Conservation (phyloP, 2,329 filamentous ascomycete genomes). For the Penicillium sp. region DNA sequence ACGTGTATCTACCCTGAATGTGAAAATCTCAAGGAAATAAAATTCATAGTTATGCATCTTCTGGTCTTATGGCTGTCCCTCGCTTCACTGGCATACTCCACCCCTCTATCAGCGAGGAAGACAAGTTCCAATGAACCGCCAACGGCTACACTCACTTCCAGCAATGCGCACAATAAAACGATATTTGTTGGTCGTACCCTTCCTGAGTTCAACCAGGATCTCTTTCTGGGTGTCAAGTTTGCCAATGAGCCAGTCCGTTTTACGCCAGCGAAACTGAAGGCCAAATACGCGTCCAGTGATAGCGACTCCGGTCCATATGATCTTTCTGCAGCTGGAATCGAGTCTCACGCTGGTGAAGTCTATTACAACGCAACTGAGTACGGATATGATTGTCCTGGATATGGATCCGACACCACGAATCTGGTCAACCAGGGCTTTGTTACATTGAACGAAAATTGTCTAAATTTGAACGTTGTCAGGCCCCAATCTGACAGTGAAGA, state of each 20-base stretch:
- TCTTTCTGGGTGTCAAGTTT: conserved; percentile 33
- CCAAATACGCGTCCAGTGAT: conserved; percentile 19
- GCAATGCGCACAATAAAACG: conserved; percentile 8
- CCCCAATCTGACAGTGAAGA: conserved; percentile 6
- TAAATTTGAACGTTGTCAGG: conserved; percentile 30
- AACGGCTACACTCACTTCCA: conserved; percentile 13
- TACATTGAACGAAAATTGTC: conserved; percentile 26
- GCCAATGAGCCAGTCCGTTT: conserved; percentile 29
- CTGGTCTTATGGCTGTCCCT: conserved; percentile 4
- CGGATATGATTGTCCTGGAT: conserved; percentile 32
- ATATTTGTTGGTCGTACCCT: conserved; percentile 28
- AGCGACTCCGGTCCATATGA: conserved; percentile 19
- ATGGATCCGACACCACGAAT: conserved; percentile 29
- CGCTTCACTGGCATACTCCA: neutral
- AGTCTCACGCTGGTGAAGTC: neutral
- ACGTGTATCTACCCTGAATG: neutral
- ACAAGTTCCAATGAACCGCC: conserved; percentile 19
- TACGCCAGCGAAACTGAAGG: conserved; percentile 25
- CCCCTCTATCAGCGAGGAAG: conserved; percentile 1
- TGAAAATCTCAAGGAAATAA: neutral
- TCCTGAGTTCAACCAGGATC: conserved; percentile 28
- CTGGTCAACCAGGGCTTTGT: conserved; percentile 23
- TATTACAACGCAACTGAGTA: conserved; percentile 33
- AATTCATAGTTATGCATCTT: neutral
- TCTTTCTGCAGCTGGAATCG: neutral